phyloP scores from a whole-genome alignment of 805 yeast species.

The Candida endomychidarum region DNA sequence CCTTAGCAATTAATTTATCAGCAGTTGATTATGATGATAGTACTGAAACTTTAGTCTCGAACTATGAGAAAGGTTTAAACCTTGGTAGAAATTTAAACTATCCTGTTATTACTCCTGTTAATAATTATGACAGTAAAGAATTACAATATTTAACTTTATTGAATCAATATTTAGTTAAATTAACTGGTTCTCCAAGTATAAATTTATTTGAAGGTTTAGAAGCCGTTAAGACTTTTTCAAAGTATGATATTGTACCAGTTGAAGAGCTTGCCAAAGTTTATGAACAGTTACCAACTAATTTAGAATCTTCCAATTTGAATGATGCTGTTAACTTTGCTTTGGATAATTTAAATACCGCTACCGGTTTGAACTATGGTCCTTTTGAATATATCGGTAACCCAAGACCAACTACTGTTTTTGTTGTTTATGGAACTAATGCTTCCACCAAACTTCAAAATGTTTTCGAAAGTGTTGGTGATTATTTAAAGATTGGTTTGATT shows the following conservation, averaged over 20 bases:
- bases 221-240: conserved; percentile 52
- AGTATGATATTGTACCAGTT: conserved; percentile 45
- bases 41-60: conserved; percentile 54
- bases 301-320: conserved; percentile 22
- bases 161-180: conserved; percentile 57
- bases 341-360: conserved; percentile 48
- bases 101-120: conserved; percentile 69
- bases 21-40: conserved; percentile 68
- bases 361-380: conserved; percentile 55
- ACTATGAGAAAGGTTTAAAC: conserved; percentile 60
- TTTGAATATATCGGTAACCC: conserved; percentile 70
- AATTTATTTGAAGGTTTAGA: conserved; percentile 81
- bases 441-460: conserved; percentile 52
- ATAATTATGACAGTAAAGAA: conserved; percentile 48
- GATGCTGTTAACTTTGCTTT: conserved; percentile 49
- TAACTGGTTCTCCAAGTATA: conserved; percentile 54
- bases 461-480: conserved; percentile 32
- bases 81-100: conserved; percentile 63
- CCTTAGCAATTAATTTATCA: conserved; percentile 71
- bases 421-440: conserved; percentile 74
- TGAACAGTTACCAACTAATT: conserved; percentile 31
- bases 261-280: conserved; percentile 41
- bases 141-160: conserved; percentile 67
- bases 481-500: conserved; percentile 59
- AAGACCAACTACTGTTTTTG: conserved; percentile 71